These are phyloP conservation scores for Auriscalpium vulgare DNA, from an alignment of 768 basidiomycete species.

Conservation along the genomic window DNA sequence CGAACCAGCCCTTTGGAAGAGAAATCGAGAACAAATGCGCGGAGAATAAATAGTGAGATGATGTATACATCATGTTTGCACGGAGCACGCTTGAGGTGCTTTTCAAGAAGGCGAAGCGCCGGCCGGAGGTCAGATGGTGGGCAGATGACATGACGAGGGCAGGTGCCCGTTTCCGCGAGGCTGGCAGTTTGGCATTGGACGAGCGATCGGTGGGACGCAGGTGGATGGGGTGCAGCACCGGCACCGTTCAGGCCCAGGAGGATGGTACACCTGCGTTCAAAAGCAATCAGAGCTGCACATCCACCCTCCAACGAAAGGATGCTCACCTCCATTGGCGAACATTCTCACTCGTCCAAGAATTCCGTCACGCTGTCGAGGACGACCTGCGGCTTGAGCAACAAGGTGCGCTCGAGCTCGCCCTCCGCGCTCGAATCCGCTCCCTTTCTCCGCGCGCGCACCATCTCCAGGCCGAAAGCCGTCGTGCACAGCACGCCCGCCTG, in stretches of 20 bases:
- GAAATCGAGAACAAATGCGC: not conserved
- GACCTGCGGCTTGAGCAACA: conserved; percentile 16
- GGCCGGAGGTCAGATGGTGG: not conserved
- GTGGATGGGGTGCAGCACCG: too few relatives aligned
- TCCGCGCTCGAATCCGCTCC: conserved; percentile 3
- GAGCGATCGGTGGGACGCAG: too few relatives aligned
- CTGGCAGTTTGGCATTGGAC: too few relatives aligned
- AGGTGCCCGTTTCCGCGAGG: too few relatives aligned
- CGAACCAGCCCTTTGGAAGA: not conserved
- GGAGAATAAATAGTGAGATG: not conserved
- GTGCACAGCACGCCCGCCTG: conserved; percentile 12
- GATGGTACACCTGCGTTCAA: too few relatives aligned
- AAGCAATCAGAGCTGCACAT: too few relatives aligned
- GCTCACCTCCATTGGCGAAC: too few relatives aligned
- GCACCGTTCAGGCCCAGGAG: too few relatives aligned
- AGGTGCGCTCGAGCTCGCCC: conserved; percentile 11
- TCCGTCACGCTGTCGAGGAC: conserved; percentile 17
- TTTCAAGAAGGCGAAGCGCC: not conserved
- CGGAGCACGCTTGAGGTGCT: not conserved
- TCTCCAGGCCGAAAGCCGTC: conserved; percentile 8
- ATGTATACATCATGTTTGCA: not conserved
- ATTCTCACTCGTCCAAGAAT: not conserved
- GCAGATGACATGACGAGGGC: too few relatives aligned
- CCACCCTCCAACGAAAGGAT: too few relatives aligned
- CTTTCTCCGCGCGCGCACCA: conserved; percentile 11